Base-by-base conservation (phyloP, 352 stramenopile genomes). In the Aphanomyces astaci region DNA sequence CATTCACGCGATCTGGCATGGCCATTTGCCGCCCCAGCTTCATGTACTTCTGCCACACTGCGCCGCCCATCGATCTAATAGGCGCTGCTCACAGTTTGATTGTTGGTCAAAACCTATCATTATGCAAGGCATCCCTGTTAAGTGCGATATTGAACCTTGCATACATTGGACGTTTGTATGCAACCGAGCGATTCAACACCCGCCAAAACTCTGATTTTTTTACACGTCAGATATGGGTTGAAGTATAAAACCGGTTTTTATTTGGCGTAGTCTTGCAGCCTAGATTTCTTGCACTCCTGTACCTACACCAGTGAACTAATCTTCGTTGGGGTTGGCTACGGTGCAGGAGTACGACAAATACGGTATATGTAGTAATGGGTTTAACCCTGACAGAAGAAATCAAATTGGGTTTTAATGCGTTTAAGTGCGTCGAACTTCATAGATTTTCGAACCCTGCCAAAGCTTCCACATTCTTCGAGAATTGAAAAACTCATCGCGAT, bases 1-100 rank as follows among this genome's bases (percentile, higher is more conserved):
- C 48, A 36, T 65, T 19, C 22, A 65, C 56, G 25, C 56, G 56
- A n/a, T 32, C 22, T 32, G 56, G 56, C 1, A 65, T 53, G 19
- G 31, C 15, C 32, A 31, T 48, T 24, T 65, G 56, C 56, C 56
- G 56, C 56, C 19, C n/a, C 56, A 52, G 19, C 56, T 65, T 65
- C 5, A 39, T 65, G 56, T 65, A 65, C 32, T 28, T 46, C 15
- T 32, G 22, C 56, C 56, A 65, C 22, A 65, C 56, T 10, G 53
- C n/a, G 22, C 32, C 28, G 22, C 32, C 56, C 25, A 48, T 48
- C 32, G 36, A n/a, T n/a, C n/a, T n/a, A n/a, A n/a, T n/a, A n/a
- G n/a, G n/a, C n/a, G n/a, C n/a, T n/a, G n/a, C n/a, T n/a, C 36
- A 24, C 36, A 31, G 46, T 25, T n/a, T 24, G 56, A 65, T 33